Percentiles rank a stretch among this genome's conserved stretches.
phyloP scores from a whole-genome alignment of 441 rosid genomes.

The Lepidium campestre region DNA sequence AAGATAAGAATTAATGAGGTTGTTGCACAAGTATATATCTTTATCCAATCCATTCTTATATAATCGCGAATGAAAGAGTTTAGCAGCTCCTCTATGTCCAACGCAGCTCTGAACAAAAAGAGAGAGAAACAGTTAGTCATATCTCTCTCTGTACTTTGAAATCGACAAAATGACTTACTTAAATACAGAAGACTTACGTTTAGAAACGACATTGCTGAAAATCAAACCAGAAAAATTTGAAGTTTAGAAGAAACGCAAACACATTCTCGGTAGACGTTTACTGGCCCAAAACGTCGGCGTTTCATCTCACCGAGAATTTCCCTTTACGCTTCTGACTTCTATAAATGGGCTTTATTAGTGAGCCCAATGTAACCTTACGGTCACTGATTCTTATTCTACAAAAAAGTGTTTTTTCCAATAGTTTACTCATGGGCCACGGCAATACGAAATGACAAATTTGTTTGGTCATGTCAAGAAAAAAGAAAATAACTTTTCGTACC shows the following conservation, averaged over 20 bases:
- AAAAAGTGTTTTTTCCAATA: no score
- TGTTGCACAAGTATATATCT: constrained; percentile 60
- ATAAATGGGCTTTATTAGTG: neutral
- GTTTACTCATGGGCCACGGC: no score
- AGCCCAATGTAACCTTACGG: neutral
- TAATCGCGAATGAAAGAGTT: constrained; percentile 38
- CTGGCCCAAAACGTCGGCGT: neutral
- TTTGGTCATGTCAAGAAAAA: no score
- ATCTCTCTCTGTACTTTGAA: neutral
- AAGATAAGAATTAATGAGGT: constrained; percentile 50
- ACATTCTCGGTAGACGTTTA: neutral
- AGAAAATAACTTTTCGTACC: no score
- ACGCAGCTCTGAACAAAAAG: constrained; percentile 11
- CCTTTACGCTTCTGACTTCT: neutral
- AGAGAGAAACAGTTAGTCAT: neutral
- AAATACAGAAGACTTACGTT: neutral
- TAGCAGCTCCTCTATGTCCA: constrained; percentile 32
- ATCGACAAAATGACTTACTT: neutral
- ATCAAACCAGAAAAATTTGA: neutral
- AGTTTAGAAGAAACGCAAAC: neutral
- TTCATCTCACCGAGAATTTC: neutral
- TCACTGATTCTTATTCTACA: neutral
- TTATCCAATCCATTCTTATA: constrained; percentile 43
- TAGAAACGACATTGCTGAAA: neutral
- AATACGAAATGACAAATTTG: no score